Evolutionary conservation across 2,329 filamentous ascomycete species (phyloP).

Genomic region (Coniochaeta hoffmannii): DNA sequence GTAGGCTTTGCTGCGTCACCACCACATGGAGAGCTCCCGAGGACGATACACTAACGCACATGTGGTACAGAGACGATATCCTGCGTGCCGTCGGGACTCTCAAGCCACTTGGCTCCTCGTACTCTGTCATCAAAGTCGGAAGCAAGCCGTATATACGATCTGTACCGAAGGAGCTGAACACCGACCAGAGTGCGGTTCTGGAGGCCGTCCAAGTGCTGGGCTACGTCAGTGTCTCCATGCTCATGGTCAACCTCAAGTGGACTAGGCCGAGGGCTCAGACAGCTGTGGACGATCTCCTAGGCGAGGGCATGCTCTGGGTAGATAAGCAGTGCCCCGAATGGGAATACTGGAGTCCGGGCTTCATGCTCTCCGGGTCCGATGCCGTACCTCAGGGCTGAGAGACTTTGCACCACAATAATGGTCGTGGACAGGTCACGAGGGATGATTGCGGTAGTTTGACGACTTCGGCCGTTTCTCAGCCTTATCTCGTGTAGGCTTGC

Average conservation of each 20-base stretch:
- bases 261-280: conserved; percentile 77
- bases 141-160: conserved; percentile 82
- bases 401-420: background rate
- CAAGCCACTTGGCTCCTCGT: conserved; percentile 79
- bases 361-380: conserved; percentile 46
- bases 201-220: conserved; percentile 87
- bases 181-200: conserved; percentile 84
- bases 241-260: conserved; percentile 82
- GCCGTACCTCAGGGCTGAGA: background rate
- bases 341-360: conserved; percentile 88
- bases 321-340: conserved; percentile 78
- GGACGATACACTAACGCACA: background rate
- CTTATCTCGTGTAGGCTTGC: too few relatives aligned
- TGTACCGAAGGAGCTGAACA: conserved; percentile 90
- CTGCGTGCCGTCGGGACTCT: conserved; percentile 82
- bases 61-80: conserved; percentile 64
- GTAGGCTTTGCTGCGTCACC: conserved; percentile 29
- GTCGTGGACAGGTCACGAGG: too few relatives aligned
- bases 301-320: conserved; percentile 88
- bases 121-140: conserved; percentile 77
- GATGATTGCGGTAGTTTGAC: too few relatives aligned
- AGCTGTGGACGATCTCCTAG: conserved; percentile 81
- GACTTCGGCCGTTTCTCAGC: too few relatives aligned
- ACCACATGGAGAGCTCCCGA: background rate
- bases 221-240: conserved; percentile 83